Evolutionary conservation across 1,139 yeast genomes (phyloP).

Genomic region (Lodderomyces margitis): DNA sequence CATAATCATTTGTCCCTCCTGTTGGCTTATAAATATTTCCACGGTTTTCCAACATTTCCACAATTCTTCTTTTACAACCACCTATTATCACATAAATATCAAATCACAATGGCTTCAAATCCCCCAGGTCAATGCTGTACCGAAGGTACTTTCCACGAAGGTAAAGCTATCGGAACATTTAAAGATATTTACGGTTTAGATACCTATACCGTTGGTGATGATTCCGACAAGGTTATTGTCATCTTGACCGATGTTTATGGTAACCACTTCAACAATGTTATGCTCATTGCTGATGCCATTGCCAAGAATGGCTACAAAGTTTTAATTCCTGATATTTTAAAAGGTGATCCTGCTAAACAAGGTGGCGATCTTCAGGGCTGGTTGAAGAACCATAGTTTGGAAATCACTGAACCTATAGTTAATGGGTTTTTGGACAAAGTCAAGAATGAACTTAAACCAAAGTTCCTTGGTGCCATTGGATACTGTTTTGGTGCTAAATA

Average conservation of each 20-base stretch:
- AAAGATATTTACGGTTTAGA: constrained; percentile 44
- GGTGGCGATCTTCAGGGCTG: constrained; percentile 40
- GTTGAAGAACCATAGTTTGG: constrained; percentile 53
- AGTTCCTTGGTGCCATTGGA: constrained; percentile 62
- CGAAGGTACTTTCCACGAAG: constrained; percentile 46
- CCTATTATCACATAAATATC: not conserved
- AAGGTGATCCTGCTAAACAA: constrained; percentile 46
- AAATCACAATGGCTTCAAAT: constrained; percentile 53
- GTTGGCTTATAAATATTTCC: too few relatives aligned
- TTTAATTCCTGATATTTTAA: constrained; percentile 69
- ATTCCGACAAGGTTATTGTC: constrained; percentile 44
- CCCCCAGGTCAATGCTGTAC: constrained; percentile 54
- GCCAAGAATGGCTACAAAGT: constrained; percentile 60
- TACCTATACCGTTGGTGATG: constrained; percentile 55
- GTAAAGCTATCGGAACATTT: constrained; percentile 46
- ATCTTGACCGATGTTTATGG: constrained; percentile 74
- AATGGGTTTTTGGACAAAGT: constrained; percentile 45
- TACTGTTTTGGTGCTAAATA: constrained; percentile 85
- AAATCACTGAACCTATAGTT: constrained; percentile 36
- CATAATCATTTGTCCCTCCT: too few relatives aligned
- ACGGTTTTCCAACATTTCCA: too few relatives aligned
- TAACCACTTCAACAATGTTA: constrained; percentile 50
- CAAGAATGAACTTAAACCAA: constrained; percentile 45
- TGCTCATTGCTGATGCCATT: constrained; percentile 67
- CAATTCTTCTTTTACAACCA: too few relatives aligned